phyloP scores from a whole-genome alignment of 257 asterid genomes.

The Nicotiana tomentosiformis region DNA sequence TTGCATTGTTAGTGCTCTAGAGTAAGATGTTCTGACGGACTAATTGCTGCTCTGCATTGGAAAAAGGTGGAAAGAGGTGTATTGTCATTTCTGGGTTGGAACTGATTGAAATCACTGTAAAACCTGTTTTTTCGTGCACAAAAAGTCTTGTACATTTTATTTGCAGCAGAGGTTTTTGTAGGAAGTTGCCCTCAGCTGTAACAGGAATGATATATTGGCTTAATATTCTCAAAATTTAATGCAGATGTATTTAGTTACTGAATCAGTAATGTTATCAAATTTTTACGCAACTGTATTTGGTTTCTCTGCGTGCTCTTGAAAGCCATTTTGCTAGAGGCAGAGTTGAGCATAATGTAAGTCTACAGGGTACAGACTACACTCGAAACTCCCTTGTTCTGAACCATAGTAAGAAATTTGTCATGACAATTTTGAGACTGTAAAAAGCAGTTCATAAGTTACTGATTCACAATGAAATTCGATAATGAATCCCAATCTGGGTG shows the following conservation, averaged over 20 bases:
- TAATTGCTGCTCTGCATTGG: background rate
- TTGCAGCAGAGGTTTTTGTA: background rate
- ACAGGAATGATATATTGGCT: background rate
- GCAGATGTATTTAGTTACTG: background rate
- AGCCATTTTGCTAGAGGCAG: background rate
- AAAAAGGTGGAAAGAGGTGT: background rate
- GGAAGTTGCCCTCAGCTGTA: background rate
- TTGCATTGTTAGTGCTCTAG: background rate
- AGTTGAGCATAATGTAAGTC: background rate
- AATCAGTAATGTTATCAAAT: no score
- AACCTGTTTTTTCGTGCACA: background rate
- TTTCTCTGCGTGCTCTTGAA: background rate
- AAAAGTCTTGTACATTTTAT: background rate
- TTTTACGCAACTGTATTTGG: background rate
- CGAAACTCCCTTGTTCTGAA: no score
- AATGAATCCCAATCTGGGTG: no score
- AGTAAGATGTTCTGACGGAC: background rate
- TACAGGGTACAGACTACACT: background rate
- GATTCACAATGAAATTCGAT: no score
- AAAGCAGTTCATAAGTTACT: no score
- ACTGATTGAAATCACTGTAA: background rate
- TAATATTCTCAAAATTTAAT: background rate
- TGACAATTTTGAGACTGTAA: no score
- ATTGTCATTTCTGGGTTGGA: background rate
- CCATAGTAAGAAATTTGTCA: no score